Base-by-base conservation (phyloP, 2,329 filamentous ascomycete species). In the Rhynchosporium agropyri region DNA sequence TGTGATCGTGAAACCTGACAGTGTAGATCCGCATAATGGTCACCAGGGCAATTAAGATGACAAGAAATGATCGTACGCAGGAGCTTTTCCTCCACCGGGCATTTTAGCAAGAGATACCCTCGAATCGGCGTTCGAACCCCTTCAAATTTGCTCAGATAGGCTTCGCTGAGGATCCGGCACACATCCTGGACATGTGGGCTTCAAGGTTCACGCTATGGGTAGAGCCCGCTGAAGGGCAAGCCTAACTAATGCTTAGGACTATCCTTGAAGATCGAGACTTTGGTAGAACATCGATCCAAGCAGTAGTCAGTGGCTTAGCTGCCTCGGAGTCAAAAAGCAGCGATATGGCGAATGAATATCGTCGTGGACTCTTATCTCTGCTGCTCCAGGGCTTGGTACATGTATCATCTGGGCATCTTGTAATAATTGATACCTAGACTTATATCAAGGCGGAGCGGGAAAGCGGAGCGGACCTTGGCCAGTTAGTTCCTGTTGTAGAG, bases 181-280 rank as follows among this genome's bases (percentile, higher is more conserved):
- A 4, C 51, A 26, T 5, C 43, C 26, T 20, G 43, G 20, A 38
- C 51, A 54, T 54, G 51, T 28, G 36, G 31, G 3, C 50, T 8
- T 4, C 20, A 38, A 31, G 31, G 31, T 53, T 53, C 49, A 31
- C 31, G 36, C 49, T 53, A 53, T 31, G 49, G 31, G 31, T 53
- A 53, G 50, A n/a, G 50, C 31, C 50, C 50, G 33, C 40, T 42
- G 36, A 9, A 15, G 51, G n/a, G 33, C 33, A 54, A n/a, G 15
- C 33, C 49, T 53, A 26, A 29, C 7, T n/a, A n/a, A 13, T 8
- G 43, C 7, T 8, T n/a, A 42, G 51, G 33, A 54, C 10, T 40
- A 38, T 54, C 3, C n/a, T n/a, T 36, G 33, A 28, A 20, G 51
- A 54, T 54, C 51, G 51, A 54, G 51, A 28, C 51, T 54, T 54